These are phyloP conservation scores for Chalciporus sp. DNA, from an alignment of 1,284 basidiomycete genomes.

Conservation along the genomic window DNA sequence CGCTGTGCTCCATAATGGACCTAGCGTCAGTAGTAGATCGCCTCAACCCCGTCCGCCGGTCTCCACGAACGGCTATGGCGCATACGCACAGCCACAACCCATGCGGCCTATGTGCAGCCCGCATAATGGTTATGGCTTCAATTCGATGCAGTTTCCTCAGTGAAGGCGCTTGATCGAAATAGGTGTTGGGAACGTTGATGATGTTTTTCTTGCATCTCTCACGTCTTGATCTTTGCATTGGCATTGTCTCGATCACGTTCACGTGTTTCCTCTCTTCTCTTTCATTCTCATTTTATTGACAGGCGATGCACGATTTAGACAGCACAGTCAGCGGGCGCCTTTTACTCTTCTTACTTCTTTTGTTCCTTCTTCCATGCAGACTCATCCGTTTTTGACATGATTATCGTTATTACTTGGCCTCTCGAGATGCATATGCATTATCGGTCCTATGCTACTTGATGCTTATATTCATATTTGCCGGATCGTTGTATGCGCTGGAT, in stretches of 20 bases:
- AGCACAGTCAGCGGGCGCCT: background rate
- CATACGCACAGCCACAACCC: constrained; percentile 29
- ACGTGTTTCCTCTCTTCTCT: background rate
- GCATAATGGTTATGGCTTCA: constrained; percentile 24
- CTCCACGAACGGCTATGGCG: constrained; percentile 6
- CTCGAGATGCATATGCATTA: background rate
- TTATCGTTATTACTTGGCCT: constrained; percentile 29
- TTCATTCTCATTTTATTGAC: background rate
- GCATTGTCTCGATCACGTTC: background rate
- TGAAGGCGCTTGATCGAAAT: constrained; percentile 9
- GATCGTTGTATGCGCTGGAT: background rate
- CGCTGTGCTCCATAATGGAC: constrained; percentile 19
- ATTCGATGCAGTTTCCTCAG: constrained; percentile 25
- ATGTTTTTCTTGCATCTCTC: constrained; percentile 2
- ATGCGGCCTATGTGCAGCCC: constrained; percentile 21
- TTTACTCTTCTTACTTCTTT: background rate
- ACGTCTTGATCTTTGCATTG: background rate
- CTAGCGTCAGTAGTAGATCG: constrained; percentile 17
- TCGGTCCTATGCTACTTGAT: background rate
- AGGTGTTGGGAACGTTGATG: background rate
- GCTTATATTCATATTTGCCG: background rate
- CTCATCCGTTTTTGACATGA: constrained; percentile 1
- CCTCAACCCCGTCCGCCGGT: constrained; percentile 21
- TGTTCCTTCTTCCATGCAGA: background rate
- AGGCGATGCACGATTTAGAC: background rate